phyloP scores from a whole-genome alignment of 2,329 filamentous ascomycete species.

The Macrophomina pseudophaseolina region DNA sequence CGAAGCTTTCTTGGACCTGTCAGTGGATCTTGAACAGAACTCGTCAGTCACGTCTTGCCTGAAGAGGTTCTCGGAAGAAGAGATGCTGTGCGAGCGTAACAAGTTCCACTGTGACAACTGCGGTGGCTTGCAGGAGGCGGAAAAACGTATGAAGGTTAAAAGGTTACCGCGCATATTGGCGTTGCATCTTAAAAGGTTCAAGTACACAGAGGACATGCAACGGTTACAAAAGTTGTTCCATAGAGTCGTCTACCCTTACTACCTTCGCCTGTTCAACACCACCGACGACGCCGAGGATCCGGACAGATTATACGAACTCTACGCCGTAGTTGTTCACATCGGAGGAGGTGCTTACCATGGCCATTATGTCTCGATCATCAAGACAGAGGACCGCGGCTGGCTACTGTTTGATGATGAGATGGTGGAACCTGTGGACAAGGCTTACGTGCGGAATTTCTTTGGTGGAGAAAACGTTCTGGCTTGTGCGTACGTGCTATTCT shows the following conservation, averaged over 20 bases:
- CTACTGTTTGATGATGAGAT: slow-evolving; percentile 97
- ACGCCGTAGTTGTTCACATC: slow-evolving; percentile 96
- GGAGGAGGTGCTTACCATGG: slow-evolving; percentile 96
- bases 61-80: slow-evolving; percentile 94
- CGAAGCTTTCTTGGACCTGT: slow-evolving; percentile 93
- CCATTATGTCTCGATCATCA: slow-evolving; percentile 97
- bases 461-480: slow-evolving; percentile 84
- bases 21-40: slow-evolving; percentile 93
- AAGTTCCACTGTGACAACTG: slow-evolving; percentile 99
- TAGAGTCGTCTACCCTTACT: slow-evolving; percentile 94
- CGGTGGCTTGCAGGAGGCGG: slow-evolving; percentile 93
- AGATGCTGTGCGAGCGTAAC: slow-evolving; percentile 97
- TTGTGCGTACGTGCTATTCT: slow-evolving; percentile 96
- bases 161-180: slow-evolving; percentile 88
- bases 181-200: slow-evolving; percentile 94
- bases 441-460: slow-evolving; percentile 96
- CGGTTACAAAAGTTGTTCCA: slow-evolving; percentile 96
- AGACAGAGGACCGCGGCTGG: slow-evolving; percentile 95
- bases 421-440: slow-evolving; percentile 96
- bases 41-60: slow-evolving; percentile 95
- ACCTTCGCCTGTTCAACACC: slow-evolving; percentile 95
- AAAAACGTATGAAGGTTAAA: slow-evolving; percentile 99
- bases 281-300: slow-evolving; percentile 94
- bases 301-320: slow-evolving; percentile 92
- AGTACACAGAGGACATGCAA: slow-evolving; percentile 95